These are phyloP conservation scores for Pneumocystis sp. DNA, from an alignment of 1,139 yeast genomes.

Conservation along the genomic window DNA sequence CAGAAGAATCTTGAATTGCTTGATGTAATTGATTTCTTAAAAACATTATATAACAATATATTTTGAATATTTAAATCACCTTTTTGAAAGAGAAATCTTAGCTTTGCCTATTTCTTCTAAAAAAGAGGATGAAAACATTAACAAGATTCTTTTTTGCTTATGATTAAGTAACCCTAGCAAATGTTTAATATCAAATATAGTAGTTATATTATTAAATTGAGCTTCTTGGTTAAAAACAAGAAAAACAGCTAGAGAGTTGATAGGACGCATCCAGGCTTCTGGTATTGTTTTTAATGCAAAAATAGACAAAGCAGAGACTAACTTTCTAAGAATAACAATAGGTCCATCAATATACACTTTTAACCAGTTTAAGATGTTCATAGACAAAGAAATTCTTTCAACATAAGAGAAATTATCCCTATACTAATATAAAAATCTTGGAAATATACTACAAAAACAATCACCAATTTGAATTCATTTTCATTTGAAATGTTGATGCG, in stretches of 20 bases:
- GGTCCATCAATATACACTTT: neutral
- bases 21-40: neutral
- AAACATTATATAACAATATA: neutral
- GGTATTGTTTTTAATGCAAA: neutral
- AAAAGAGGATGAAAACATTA: neutral
- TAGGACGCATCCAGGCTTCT: neutral
- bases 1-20: neutral
- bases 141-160: neutral
- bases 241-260: neutral
- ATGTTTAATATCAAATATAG: neutral
- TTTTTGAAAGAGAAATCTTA: neutral
- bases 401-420: neutral
- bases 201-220: neutral
- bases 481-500: neutral
- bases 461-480: neutral
- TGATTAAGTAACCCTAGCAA: neutral
- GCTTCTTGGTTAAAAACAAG: neutral
- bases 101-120: neutral
- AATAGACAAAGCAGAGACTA: neutral
- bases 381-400: neutral
- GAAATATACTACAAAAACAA: neutral
- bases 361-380: neutral
- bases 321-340: neutral
- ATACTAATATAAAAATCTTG: neutral
- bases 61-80: neutral